Base-by-base conservation (phyloP, 2,329 filamentous ascomycete genomes). In the Pyricularia sp. region DNA sequence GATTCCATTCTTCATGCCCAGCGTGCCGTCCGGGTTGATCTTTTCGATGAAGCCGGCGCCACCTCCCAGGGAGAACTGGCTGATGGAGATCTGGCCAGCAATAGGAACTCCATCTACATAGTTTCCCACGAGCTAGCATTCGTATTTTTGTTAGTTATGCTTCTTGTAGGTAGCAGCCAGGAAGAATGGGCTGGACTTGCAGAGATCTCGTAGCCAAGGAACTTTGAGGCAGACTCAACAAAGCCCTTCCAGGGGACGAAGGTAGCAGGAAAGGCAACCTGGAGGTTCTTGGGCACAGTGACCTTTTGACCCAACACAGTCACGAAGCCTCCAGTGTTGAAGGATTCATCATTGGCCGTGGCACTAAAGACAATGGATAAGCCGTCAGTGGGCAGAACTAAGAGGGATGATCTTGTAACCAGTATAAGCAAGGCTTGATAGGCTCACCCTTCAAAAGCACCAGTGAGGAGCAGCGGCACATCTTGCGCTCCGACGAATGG, bases 381-480 rank as follows among this genome's bases (percentile, higher is more conserved):
- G 14, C 0, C 11, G 20, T 50, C 7, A 50, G 42, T 50, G n/a
- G 3, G 42, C 14, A 50, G 17, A 50, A 3, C 42, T 4, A 3
- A 50, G 20, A 50, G 17, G 42, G 17, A 50, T 50, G 5, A 9
- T n/a, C 20, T 50, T 4, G 33, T 2, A 14, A 36, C 12, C 12
- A 12, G 12, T 36, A 36, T 36, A 36, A 36, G 33, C 33, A 12
- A 12, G 33, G 5, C 2, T 14, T 36, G 11, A 36, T 14, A n/a
- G 17, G 42, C 42, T 50, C 20, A 66, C 65, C 65, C 65, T 23
- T 66, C 65, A 9, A 66, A 66, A n/a, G n/a, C 65, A 55, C 36
- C 42, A 5, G 10, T 66, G 14, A 66, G 36, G n/a, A 25, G n/a
- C 2, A 66, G 65, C 20, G 65, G 63, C 17, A 66, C 25, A 66